A percentile compares a stretch with the other conserved stretches of the same genome.
These are phyloP conservation scores for Coelastrella sp. DNA, from an alignment of 139 green algal genomes.

Conservation along the genomic window DNA sequence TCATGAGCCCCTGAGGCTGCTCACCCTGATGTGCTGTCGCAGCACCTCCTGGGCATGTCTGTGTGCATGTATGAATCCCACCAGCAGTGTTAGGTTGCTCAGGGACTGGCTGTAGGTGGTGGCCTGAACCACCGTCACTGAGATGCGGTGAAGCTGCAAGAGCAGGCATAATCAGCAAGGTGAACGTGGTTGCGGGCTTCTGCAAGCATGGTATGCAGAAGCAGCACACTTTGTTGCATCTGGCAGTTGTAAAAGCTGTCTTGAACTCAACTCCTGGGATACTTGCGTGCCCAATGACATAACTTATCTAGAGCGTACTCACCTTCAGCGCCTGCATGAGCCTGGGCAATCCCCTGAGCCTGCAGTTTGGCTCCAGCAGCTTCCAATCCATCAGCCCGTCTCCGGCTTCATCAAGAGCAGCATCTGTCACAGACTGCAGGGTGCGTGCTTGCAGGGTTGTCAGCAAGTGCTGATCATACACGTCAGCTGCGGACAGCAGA, in stretches of 20 bases:
- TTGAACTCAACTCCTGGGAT: too few relatives aligned
- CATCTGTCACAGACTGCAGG: constrained; percentile 32
- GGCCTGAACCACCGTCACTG: constrained; percentile 31
- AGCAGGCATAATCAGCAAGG: background rate
- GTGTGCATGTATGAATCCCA: constrained; percentile 40
- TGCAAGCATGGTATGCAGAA: background rate
- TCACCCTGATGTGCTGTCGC: constrained; percentile 28
- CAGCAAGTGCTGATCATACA: constrained; percentile 14
- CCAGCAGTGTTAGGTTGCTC: constrained; percentile 26
- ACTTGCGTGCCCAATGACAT: too few relatives aligned
- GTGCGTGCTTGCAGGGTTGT: constrained; percentile 39
- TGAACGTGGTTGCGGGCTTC: background rate
- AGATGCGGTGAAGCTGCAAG: constrained; percentile 31
- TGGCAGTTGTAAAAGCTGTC: too few relatives aligned
- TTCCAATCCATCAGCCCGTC: constrained; percentile 13
- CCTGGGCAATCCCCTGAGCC: constrained; percentile 4
- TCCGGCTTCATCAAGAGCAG: constrained; percentile 36
- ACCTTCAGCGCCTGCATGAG: constrained; percentile 12
- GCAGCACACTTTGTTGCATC: background rate
- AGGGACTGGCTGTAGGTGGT: constrained; percentile 11
- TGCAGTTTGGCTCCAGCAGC: constrained; percentile 36
- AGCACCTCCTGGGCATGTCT: constrained; percentile 39
- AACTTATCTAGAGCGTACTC: background rate
- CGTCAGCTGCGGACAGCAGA: constrained; percentile 10
- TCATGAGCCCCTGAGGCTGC: background rate